Evolutionary conservation across 2,329 filamentous ascomycete species (phyloP).

Genomic region (Colletotrichum neosansevieriae): DNA sequence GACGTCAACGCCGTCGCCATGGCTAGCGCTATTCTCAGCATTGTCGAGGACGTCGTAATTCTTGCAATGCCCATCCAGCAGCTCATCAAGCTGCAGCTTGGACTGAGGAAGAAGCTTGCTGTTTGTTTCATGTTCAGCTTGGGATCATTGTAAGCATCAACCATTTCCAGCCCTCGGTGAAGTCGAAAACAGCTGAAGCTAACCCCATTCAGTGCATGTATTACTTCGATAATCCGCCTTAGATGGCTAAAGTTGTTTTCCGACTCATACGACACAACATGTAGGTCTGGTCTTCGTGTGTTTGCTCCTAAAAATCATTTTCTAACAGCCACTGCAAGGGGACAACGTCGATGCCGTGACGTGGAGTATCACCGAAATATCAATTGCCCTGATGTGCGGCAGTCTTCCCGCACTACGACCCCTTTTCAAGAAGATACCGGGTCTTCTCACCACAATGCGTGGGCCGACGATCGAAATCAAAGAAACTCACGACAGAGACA

Average conservation of each 20-base stretch:
- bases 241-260: constrained; percentile 32
- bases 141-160: constrained; percentile 39
- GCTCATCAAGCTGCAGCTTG: constrained; percentile 33
- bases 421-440: constrained; percentile 43
- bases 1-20: constrained; percentile 31
- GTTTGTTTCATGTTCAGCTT: constrained; percentile 40
- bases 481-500: constrained; percentile 5
- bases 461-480: constrained; percentile 19
- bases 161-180: neutral
- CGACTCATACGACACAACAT: constrained; percentile 25
- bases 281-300: neutral
- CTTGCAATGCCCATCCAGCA: constrained; percentile 38
- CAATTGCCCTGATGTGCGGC: constrained; percentile 54
- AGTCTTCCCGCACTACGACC: constrained; percentile 57
- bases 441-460: constrained; percentile 26
- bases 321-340: constrained; percentile 34
- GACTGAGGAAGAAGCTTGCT: constrained; percentile 34
- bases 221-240: constrained; percentile 39
- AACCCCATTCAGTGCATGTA: constrained; percentile 36
- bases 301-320: neutral
- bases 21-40: constrained; percentile 37
- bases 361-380: constrained; percentile 49
- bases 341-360: constrained; percentile 47
- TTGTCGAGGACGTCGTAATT: constrained; percentile 40
- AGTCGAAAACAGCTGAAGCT: neutral